Base-by-base conservation (phyloP, 2,329 filamentous ascomycete genomes). In the Alternaria burnsii region DNA sequence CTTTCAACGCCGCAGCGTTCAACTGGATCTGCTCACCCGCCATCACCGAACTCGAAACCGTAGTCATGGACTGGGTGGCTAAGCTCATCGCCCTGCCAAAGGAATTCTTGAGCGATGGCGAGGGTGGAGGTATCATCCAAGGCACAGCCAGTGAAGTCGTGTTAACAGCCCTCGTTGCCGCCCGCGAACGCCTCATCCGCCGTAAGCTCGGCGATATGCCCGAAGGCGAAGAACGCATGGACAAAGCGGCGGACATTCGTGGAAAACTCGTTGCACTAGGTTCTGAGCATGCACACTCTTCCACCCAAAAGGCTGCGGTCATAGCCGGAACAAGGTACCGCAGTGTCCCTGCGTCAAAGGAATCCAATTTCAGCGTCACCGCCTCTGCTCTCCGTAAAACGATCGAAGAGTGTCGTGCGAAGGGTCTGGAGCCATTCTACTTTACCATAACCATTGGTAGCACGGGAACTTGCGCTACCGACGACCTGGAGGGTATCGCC, bases 21-120 rank as follows among this genome's bases (percentile, higher is more conserved):
- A 98, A 98, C 80, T 98, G 94, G 94, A 89, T 97, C 66, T 97
- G 94, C 80, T 93, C 90, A 6, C 94, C 94, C 0, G 93, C 91
- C 7, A 90, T 95, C 18, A 98, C 94, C 0, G 94, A 98, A 81
- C 86, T 98, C 48, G 94, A 98, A 83, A 97, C 94, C 0, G 86
- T 97, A 24, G 90, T 97, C 43, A 85, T 97, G 77, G 94, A 98
- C 79, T 98, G 94, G 94, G 82, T 97, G 4, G 92, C 90, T 16
- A 87, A 90, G 76, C 85, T 93, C 9, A 79, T 97, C 12, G 87
- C 82, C 1, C 82, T 98, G 24, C 93, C 94, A 0, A 80, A 85
- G 11, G 90, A 86, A 67, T 98, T 89, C 74, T 82, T 91, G 20
- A 94, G 91, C 48, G 88, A 88, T 0, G 90, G 88, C 0, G 85